Base-by-base conservation (phyloP, 1,284 basidiomycete species). In the Puccinia novopanici region DNA sequence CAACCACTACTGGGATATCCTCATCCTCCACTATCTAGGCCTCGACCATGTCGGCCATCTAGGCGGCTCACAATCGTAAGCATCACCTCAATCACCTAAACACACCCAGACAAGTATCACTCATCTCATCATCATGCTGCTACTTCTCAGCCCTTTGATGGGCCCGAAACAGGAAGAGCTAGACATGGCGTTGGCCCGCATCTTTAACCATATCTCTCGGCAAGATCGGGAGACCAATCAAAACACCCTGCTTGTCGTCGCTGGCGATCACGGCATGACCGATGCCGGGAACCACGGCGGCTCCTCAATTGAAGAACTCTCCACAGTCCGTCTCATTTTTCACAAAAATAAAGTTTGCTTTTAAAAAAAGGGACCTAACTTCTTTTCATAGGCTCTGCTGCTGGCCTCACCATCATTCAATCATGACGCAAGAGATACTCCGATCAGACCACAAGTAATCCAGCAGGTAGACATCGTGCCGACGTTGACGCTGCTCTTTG, bases 391-490 rank as follows among this genome's bases (percentile, higher is more conserved):
- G 77, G 77, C 48, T 3, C 71, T 80, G 19, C 74, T 80, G 34
- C 50, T 80, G 22, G 70, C 71, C 50, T 73, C 78, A 42, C 71
- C 78, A 34, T 65, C 57, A 45, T 80, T 80, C 52, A 30, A 63
- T 34, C 52, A 57, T 10, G 45, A 19, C n/a, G 19, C 22, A 9
- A 67, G 42, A 48, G 48, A 30, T 24, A 10, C 15, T 17, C 4
- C n/a, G 34, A 74, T 74, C 61, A 48, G 45, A 45, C 79, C 79
- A 1, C 37, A 81, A n/a, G 34, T 15, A 13, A 81, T 84, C 1
- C 81, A 84, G 19, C 83, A 84, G 71, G 78, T 84, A 77, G 83
- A 84, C 77, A 79, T 84, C 40, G 83, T 84, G 0, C 83, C 83
- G 17, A 83, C 83, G 0, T 65, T 84, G 12, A 68, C 76, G 37